Evolutionary conservation across 2,329 filamentous ascomycete genomes (phyloP).

Genomic region (Penicillium capsulatum): DNA sequence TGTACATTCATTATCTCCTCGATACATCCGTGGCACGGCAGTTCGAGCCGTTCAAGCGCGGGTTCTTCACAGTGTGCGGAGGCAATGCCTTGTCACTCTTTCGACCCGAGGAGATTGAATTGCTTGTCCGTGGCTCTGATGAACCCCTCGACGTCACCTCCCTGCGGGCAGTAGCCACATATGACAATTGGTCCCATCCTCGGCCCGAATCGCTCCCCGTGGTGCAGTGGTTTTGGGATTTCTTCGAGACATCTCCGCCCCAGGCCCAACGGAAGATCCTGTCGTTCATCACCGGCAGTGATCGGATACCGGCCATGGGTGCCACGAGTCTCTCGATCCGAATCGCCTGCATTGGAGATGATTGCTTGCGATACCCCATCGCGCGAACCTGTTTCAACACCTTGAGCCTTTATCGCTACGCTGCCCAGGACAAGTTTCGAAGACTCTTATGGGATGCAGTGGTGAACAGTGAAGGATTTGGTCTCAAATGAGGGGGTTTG

Average conservation of each 20-base stretch:
- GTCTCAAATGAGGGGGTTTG: conserved; percentile 56
- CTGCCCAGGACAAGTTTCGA: conserved; percentile 62
- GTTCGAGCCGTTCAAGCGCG: conserved; percentile 89
- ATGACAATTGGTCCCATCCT: conserved; percentile 69
- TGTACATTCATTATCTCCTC: conserved; percentile 75
- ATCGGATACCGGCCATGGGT: conserved; percentile 84
- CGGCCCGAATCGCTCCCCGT: conserved; percentile 59
- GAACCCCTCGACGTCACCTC: conserved; percentile 75
- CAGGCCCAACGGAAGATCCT: conserved; percentile 72
- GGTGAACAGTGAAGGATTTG: conserved; percentile 87
- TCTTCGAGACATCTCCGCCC: conserved; percentile 63
- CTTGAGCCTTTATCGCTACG: conserved; percentile 70
- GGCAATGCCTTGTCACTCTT: conserved; percentile 85
- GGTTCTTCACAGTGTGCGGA: conserved; percentile 87
- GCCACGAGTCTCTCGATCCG: conserved; percentile 74
- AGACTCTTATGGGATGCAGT: conserved; percentile 77
- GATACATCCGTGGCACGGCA: conserved; percentile 74
- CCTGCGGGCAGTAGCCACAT: conserved; percentile 70
- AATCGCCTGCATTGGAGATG: conserved; percentile 69
- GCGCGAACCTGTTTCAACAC: conserved; percentile 91
- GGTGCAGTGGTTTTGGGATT: conserved; percentile 83
- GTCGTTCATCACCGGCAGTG: conserved; percentile 83
- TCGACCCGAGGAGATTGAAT: conserved; percentile 84
- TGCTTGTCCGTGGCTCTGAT: conserved; percentile 79
- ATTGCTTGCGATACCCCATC: conserved; percentile 70